A percentile compares a stretch with the other conserved stretches of the same genome.
phyloP scores from a whole-genome alignment of 805 yeast genomes.

The Kodamaea leandrae region DNA sequence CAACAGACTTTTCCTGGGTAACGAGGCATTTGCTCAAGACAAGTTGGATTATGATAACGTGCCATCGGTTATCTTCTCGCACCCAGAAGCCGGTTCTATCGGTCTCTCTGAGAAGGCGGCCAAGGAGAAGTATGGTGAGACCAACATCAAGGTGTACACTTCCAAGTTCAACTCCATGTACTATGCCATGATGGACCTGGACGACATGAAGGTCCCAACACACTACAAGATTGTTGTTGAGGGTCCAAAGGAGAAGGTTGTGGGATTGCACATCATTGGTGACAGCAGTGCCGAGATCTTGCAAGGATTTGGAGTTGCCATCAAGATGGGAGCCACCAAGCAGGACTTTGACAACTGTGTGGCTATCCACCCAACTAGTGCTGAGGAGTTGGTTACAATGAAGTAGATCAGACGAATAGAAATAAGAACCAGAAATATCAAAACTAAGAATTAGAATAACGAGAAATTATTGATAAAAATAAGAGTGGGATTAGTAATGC shows the following conservation, averaged over 20 bases:
- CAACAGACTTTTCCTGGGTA: constrained; percentile 83
- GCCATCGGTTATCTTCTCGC: constrained; percentile 96
- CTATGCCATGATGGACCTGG: constrained; percentile 72
- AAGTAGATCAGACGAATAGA: constrained; percentile 26
- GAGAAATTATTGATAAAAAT: no score
- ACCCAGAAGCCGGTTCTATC: constrained; percentile 95
- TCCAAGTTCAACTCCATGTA: constrained; percentile 89
- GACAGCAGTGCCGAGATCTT: constrained; percentile 87
- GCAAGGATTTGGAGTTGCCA: constrained; percentile 98
- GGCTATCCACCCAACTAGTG: constrained; percentile 98
- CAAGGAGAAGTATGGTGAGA: constrained; percentile 71
- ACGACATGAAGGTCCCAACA: constrained; percentile 76
- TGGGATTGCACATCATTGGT: constrained; percentile 93
- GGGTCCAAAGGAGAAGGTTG: constrained; percentile 86
- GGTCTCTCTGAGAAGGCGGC: constrained; percentile 86
- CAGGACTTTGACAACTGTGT: constrained; percentile 92
- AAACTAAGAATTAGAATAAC: no score
- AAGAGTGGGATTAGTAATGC: no score
- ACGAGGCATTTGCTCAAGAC: constrained; percentile 61
- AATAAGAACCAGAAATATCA: no score
- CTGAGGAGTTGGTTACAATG: constrained; percentile 95
- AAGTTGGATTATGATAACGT: constrained; percentile 84
- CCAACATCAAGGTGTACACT: constrained; percentile 74
- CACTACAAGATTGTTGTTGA: constrained; percentile 77
- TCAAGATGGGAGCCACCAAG: constrained; percentile 99